Percentiles rank a stretch among this genome's conserved stretches.
Evolutionary conservation across 164 flowering plant genomes (phyloP).

Genomic region (Liquidambar formosana): DNA sequence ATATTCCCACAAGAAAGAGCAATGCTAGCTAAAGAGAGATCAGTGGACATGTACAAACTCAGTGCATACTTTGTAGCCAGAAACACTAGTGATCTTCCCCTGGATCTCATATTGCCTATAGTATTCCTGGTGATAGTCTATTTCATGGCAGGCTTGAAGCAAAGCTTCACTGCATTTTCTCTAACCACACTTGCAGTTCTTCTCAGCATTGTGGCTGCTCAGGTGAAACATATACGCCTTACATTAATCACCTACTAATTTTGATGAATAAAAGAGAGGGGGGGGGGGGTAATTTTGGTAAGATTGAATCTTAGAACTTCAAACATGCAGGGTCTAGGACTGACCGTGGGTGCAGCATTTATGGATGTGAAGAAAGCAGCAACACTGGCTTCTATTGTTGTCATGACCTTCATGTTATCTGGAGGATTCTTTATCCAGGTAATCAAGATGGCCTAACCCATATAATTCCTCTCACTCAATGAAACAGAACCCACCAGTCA

Average conservation of each 20-base stretch:
- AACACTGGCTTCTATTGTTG: conserved; percentile 27
- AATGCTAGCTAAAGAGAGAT: conserved; percentile 39
- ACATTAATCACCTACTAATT: background rate
- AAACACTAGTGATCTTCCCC: conserved; percentile 29
- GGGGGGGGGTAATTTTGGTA: too few species aligned
- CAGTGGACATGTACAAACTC: conserved; percentile 36
- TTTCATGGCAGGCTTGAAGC: conserved; percentile 35
- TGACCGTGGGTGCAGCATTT: conserved; percentile 35
- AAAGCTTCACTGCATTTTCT: conserved; percentile 18
- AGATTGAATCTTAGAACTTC: background rate
- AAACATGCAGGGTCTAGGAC: conserved; percentile 33
- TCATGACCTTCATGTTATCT: conserved; percentile 35
- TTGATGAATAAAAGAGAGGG: too few species aligned
- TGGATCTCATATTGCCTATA: conserved; percentile 34
- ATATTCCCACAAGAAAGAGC: conserved; percentile 42
- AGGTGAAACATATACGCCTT: conserved; percentile 15
- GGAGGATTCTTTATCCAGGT: conserved; percentile 40
- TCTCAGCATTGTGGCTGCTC: conserved; percentile 32
- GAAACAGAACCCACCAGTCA: too few species aligned
- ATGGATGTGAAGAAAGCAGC: conserved; percentile 42
- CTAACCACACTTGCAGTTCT: conserved; percentile 28
- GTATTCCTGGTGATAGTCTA: conserved; percentile 29
- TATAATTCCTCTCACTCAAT: too few species aligned
- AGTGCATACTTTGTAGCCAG: conserved; percentile 33
- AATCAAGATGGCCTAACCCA: background rate